A percentile compares a stretch with the other conserved stretches of the same genome.
phyloP scores from a whole-genome alignment of 306 rosid species.

The Leucaena leucocephala region DNA sequence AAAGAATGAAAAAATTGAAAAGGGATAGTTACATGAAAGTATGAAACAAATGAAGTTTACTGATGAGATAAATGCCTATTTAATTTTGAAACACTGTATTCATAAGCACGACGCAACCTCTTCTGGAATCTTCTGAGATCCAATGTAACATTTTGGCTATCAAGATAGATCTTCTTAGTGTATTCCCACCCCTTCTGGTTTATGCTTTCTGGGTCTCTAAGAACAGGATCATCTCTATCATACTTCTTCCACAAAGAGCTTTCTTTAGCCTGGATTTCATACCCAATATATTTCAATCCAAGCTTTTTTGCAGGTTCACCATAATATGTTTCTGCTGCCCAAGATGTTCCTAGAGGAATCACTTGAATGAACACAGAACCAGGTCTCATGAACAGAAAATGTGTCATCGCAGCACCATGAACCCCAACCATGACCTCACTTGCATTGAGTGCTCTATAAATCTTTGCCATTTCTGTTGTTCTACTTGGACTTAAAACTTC shows the following conservation, averaged over 20 bases:
- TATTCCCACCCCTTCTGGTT: conserved; percentile 78
- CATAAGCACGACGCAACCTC: conserved; percentile 66
- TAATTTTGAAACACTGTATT: conserved; percentile 43
- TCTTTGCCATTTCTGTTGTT: conserved; percentile 81
- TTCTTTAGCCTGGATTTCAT: conserved; percentile 68
- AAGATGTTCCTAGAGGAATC: conserved; percentile 76
- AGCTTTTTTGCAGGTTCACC: conserved; percentile 89
- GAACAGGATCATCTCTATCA: conserved; percentile 60
- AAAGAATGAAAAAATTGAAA: conserved; percentile 36
- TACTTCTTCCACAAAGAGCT: conserved; percentile 68
- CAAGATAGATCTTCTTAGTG: conserved; percentile 91
- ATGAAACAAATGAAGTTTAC: conserved; percentile 32
- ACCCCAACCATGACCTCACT: conserved; percentile 93
- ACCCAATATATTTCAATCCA: conserved; percentile 80
- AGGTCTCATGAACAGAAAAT: conserved; percentile 79
- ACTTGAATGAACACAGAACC: conserved; percentile 78
- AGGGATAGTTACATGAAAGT: background rate
- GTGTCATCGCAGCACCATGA: conserved; percentile 99
- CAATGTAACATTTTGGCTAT: conserved; percentile 72
- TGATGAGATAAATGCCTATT: conserved; percentile 32
- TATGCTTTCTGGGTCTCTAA: conserved; percentile 68
- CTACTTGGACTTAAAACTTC: conserved; percentile 61
- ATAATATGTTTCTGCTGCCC: conserved; percentile 91
- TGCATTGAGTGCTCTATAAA: conserved; percentile 63
- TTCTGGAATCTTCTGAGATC: conserved; percentile 70